Percentiles rank a stretch among this genome's conserved stretches.
Conservation (phyloP, 768 basidiomycete species). For the Naganishia friedmannii region DNA sequence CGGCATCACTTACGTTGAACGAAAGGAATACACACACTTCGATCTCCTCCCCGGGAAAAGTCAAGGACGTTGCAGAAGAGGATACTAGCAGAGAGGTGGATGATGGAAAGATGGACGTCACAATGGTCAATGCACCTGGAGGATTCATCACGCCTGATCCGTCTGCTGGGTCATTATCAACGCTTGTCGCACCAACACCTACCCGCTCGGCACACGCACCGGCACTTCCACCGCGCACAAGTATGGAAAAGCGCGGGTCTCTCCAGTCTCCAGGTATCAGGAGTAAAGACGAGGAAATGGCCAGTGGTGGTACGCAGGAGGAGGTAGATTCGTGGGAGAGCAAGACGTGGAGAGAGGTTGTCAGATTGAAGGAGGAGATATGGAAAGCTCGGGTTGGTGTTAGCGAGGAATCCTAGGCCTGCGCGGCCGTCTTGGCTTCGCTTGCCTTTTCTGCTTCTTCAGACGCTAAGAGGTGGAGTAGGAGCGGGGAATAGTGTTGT, state of each 20-base stretch:
- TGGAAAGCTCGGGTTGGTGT: constrained; percentile 47
- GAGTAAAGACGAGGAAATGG: not conserved
- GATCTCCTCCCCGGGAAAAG: too few relatives aligned
- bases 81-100: not conserved
- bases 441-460: too few relatives aligned
- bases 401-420: constrained; percentile 19
- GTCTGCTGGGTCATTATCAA: not conserved
- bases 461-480: too few relatives aligned
- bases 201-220: not conserved
- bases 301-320: not conserved
- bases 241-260: constrained; percentile 20
- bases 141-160: not conserved
- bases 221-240: not conserved
- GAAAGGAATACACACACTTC: too few relatives aligned
- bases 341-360: constrained; percentile 46
- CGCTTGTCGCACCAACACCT: constrained; percentile 18
- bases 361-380: constrained; percentile 51
- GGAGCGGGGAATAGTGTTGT: too few relatives aligned
- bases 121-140: not conserved
- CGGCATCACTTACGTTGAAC: not conserved
- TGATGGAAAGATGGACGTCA: not conserved
- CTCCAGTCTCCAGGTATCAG: not conserved
- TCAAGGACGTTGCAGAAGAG: not conserved
- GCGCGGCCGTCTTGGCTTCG: too few relatives aligned
- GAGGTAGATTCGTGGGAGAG: constrained; percentile 44